Evolutionary conservation across 2,329 filamentous ascomycete genomes (phyloP), one percentile per base, ranked within the genome.

Genomic region (Lachnellula hyalina): DNA sequence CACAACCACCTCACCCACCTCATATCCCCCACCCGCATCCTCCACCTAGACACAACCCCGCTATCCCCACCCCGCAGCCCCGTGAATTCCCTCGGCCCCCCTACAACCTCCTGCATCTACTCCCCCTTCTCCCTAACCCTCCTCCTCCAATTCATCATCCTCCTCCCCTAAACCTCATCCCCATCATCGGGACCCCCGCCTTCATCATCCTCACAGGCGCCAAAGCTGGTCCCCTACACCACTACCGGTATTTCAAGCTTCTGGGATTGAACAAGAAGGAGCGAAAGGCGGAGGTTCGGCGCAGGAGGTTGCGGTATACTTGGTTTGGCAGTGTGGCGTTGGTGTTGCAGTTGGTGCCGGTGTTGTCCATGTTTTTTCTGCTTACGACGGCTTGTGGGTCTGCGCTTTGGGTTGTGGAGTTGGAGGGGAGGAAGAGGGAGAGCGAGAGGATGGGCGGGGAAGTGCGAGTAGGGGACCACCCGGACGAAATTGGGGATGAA

Each of bases 351-450:
- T 79, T 97, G n/a, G 79, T 96, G 8, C 94, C 94, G 1, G 79
- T 93, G 12, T 72, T 96, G 48, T 95, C 89, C n/a, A 95, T 99
- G 79, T 85, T 97, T 68, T 96, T 97, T 70, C 78, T 97, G 40
- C 74, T 99, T 61, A 96, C 93, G 0, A 91, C 89, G 3, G 87
- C 92, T 1, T 83, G 85, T 19, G 94, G 93, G 2, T 86, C 89
- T 44, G 93, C 90, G 1, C 74, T 97, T 36, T 97, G 93, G 92
- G 89, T 85, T 2, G 85, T 85, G 2, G 84, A 86, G 61, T 73
- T 96, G 49, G 92, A 97, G 71, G 76, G 82, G 52, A 63, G 67
- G 55, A 69, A 66, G 57, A 56, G 97, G 71, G 76, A 82, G 52
- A 62, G 67, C 53, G 69, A 66, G 57, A 56, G 48, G 17, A 47